These are phyloP conservation scores for Cytidiella melzeri DNA, from an alignment of 768 basidiomycete genomes.

Conservation along the genomic window DNA sequence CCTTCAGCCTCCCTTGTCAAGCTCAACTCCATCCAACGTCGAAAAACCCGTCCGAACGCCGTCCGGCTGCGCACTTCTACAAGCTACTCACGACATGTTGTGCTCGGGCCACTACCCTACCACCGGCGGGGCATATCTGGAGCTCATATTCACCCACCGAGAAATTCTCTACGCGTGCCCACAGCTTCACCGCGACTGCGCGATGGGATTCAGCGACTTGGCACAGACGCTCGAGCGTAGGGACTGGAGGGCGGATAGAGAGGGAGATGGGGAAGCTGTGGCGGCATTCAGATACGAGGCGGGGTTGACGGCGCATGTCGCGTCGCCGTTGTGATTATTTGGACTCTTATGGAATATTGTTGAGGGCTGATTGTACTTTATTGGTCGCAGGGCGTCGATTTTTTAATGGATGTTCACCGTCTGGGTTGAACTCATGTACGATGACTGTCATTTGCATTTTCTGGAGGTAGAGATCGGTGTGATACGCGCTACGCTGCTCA, in stretches of 20 bases:
- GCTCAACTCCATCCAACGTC: not conserved
- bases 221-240: constrained; percentile 57
- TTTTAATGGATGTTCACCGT: too few relatives aligned
- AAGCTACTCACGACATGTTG: constrained; percentile 22
- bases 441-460: too few relatives aligned
- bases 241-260: constrained; percentile 65
- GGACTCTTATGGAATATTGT: too few relatives aligned
- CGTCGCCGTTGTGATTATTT: constrained; percentile 5
- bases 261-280: constrained; percentile 65
- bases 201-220: constrained; percentile 57
- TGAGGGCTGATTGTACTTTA: constrained; percentile 3
- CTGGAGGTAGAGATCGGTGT: too few relatives aligned
- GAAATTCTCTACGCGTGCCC: constrained; percentile 60
- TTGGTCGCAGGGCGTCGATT: too few relatives aligned
- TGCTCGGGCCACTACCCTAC: constrained; percentile 35
- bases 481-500: too few relatives aligned
- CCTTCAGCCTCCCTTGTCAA: not conserved
- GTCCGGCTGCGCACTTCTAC: constrained; percentile 29
- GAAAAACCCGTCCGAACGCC: constrained; percentile 14
- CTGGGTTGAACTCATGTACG: too few relatives aligned
- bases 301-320: constrained; percentile 38
- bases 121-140: constrained; percentile 71
- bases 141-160: constrained; percentile 73
- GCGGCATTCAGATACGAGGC: constrained; percentile 66
- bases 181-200: constrained; percentile 56